A percentile compares a stretch with the other conserved stretches of the same genome.
Conservation (phyloP, 257 asterid genomes). For the Lycium barbarum region DNA sequence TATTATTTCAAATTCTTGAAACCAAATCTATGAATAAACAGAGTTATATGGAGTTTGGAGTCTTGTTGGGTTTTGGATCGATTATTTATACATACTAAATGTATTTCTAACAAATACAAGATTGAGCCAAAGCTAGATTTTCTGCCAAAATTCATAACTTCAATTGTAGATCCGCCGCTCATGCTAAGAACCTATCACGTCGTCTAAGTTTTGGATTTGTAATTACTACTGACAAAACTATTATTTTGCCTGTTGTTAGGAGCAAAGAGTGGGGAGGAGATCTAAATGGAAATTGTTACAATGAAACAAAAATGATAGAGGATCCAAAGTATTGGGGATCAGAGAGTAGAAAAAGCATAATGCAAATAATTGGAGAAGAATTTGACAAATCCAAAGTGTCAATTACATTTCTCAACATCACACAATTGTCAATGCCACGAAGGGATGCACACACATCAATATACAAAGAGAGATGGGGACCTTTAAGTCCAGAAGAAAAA, state of each 20-base stretch:
- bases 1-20: too few relatives aligned
- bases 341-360: constrained; percentile 29
- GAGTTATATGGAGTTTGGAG: not conserved
- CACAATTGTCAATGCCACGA: constrained; percentile 60
- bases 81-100: not conserved
- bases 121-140: not conserved
- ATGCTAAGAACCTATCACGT: not conserved
- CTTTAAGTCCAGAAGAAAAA: constrained; percentile 47
- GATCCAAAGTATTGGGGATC: constrained; percentile 26
- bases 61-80: not conserved
- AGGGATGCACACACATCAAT: constrained; percentile 82
- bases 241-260: not conserved
- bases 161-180: not conserved
- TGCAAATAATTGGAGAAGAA: constrained; percentile 22
- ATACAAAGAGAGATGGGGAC: constrained; percentile 58
- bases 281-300: constrained; percentile 12
- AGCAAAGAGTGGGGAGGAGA: constrained; percentile 29
- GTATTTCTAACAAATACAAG: not conserved
- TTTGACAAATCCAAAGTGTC: constrained; percentile 54
- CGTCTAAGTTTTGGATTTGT: not conserved
- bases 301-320: constrained; percentile 18
- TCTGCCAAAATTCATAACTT: too few relatives aligned
- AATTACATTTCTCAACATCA: constrained; percentile 66
- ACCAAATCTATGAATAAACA: too few relatives aligned
- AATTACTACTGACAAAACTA: not conserved